Base-by-base conservation (phyloP, 1,284 basidiomycete genomes). In the Rhodotorula sp. region DNA sequence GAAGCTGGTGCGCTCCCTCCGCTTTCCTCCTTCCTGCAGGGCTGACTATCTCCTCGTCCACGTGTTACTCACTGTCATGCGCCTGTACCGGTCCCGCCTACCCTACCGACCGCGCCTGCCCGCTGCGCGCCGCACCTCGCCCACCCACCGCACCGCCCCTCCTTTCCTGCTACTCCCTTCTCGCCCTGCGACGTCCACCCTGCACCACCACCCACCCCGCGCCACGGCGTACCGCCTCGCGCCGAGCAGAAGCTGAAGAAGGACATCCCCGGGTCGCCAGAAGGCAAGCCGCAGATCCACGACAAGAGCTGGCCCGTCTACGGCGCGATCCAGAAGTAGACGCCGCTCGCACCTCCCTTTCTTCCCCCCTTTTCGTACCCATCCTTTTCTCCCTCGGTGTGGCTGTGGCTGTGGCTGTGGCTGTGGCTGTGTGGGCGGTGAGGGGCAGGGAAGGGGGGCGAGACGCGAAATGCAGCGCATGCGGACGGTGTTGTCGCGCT, bases 241-340 rank as follows among this genome's bases (percentile, higher is more conserved):
- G 53, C 39, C 39, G 56, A 57, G 61, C 80, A 97, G 94, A 94
- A 93, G 79, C 86, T 98, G 67, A 88, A 86, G 66, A 99, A 99
- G 85, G 89, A 87, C 69, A 97, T 99, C 76, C 96, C 97, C 46
- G 95, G 94, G 32, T 85, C 92, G 64, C 91, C 96, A 73, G 87
- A 86, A 78, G 93, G 91, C 77, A 86, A 92, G 83, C 86, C 87
- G 58, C 94, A 89, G 75, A 89, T 99, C 80, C 92, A 98, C 82
- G 94, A 98, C 82, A 88, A 94, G 82, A 86, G 89, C 83, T 91
- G 76, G 74, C 72, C 78, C 54, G 73, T 78, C 61, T 78, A 78
- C 68, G 70, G 69, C 32, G 72, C 75, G 39, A 78, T 78, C 61
- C 77, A 77, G 64, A 78, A 78, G 74, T 78, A 78, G 66, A 64